Base-by-base conservation (phyloP, 441 rosid genomes). In the Hura crepitans region DNA sequence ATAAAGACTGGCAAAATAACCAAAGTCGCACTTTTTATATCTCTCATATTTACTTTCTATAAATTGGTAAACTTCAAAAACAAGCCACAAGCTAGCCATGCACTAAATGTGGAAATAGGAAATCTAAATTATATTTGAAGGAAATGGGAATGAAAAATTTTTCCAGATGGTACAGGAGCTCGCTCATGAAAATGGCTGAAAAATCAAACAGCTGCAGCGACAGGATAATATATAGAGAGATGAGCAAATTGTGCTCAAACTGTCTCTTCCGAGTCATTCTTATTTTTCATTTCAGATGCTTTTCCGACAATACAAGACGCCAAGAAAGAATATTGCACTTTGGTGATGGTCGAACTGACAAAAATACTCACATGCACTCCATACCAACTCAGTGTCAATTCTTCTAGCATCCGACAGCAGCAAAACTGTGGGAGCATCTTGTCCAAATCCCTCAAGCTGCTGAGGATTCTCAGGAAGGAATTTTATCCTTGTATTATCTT, bases 201-300 rank as follows among this genome's bases (percentile, higher is more conserved):
- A n/a, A 64, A 62, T 66, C 64, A 58, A 75, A 73, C n/a, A 68
- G 57, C 56, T 47, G 66, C 53, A 11, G 37, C 68, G 57, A 56
- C 65, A 68, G 54, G n/a, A 67, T 45, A 47, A 58, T 6, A 58
- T 15, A 15, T 35, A 15, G 70, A 62, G 68, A 72, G 69, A 57
- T 17, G 66, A 69, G 72, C 70, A 61, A 72, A 68, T 75, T 72
- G 75, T 72, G 77, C 79, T 67, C 76, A 18, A 33, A 43, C 61
- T 50, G 64, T 66, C 75, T 39, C 62, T 55, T 43, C 56, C 42
- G 72, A 62, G n/a, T 30, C 67, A 33, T 57, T 72, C n/a, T 66
- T 46, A 18, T 39, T 37, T 47, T 53, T 45, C 64, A 18, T 45
- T 72, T 64, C 2, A 30, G 37, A 27, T 1, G 50, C 50, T 60